phyloP scores from a whole-genome alignment of 352 stramenopile genomes.

The Pythium angustatum region DNA sequence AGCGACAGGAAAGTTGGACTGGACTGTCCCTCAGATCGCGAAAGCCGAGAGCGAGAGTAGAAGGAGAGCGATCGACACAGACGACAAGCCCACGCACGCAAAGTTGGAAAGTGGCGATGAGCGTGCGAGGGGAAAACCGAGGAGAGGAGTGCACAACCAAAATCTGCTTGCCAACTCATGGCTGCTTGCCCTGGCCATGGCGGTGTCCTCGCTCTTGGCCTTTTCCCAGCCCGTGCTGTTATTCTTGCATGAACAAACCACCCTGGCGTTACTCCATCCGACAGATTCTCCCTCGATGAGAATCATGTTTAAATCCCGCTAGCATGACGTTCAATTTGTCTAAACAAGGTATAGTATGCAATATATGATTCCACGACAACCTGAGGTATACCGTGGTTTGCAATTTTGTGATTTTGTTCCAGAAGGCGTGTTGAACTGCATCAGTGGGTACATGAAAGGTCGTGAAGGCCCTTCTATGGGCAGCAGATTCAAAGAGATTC shows the following conservation, averaged over 20 bases:
- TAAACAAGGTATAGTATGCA: slow-evolving; percentile 4
- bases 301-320: neutral
- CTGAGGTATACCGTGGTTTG: neutral
- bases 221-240: slow-evolving; percentile 7
- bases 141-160: no score
- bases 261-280: neutral
- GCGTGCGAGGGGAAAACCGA: neutral
- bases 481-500: slow-evolving; percentile 18
- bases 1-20: neutral
- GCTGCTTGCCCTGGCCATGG: slow-evolving; percentile 13
- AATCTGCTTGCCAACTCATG: slow-evolving; percentile 6
- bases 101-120: slow-evolving; percentile 10
- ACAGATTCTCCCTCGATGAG: slow-evolving; percentile 2
- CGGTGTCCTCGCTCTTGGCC: neutral
- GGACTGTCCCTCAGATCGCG: neutral
- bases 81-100: neutral
- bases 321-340: neutral
- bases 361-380: neutral
- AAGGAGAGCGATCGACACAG: neutral
- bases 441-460: slow-evolving; percentile 4
- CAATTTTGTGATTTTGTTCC: neutral
- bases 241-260: slow-evolving; percentile 2
- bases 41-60: no score
- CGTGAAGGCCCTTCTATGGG: slow-evolving; percentile 5
- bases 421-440: neutral